phyloP scores from a whole-genome alignment of 768 basidiomycete genomes.

The Tylopilus vinaceipallidus region DNA sequence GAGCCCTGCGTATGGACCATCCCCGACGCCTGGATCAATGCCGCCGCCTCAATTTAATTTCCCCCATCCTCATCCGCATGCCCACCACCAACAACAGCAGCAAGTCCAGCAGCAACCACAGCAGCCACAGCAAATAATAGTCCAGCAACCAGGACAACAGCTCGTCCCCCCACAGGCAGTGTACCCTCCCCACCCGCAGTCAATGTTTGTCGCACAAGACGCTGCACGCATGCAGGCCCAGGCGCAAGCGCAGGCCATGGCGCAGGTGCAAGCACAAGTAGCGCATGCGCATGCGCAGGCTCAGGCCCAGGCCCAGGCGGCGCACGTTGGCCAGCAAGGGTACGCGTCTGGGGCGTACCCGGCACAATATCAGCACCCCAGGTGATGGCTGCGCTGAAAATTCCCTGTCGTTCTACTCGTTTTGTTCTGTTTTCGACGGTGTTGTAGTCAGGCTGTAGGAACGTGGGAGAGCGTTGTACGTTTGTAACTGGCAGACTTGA shows the following conservation, averaged over 20 bases:
- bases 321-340: constrained; percentile 30
- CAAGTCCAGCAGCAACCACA: constrained; percentile 45
- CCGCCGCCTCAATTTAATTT: constrained; percentile 68
- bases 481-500: constrained; percentile 7
- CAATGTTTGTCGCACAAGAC: constrained; percentile 32
- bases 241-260: constrained; percentile 39
- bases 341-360: constrained; percentile 29
- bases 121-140: constrained; percentile 38
- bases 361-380: constrained; percentile 33
- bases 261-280: constrained; percentile 40
- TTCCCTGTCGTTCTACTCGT: constrained; percentile 1
- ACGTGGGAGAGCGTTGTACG: constrained; percentile 28
- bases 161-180: constrained; percentile 35
- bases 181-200: constrained; percentile 34
- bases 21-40: constrained; percentile 52
- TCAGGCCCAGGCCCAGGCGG: constrained; percentile 35
- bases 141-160: constrained; percentile 37
- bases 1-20: constrained; percentile 32
- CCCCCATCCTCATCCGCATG: constrained; percentile 58
- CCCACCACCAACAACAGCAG: constrained; percentile 45
- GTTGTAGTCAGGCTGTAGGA: no score
- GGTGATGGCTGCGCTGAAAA: constrained; percentile 11
- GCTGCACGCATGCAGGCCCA: constrained; percentile 41
- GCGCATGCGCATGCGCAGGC: constrained; percentile 43
- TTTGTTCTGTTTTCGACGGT: constrained; percentile 13